Base-by-base conservation (phyloP, 2,329 filamentous ascomycete genomes). In the Colletotrichum somersetense region DNA sequence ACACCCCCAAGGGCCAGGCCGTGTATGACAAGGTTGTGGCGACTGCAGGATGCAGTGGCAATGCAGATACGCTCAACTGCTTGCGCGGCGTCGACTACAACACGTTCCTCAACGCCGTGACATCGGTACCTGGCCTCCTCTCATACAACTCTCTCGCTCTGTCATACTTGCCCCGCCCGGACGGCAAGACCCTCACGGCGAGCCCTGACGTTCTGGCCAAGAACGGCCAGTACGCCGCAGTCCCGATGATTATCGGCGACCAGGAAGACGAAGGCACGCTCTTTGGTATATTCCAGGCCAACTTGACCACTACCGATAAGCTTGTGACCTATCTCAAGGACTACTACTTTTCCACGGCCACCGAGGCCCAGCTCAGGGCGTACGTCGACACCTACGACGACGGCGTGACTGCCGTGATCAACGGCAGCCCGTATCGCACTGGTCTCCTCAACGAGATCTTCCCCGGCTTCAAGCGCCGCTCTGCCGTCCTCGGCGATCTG, bases 231-330 rank as follows among this genome's bases (percentile, higher is more conserved):
- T 91, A 89, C 73, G 85, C 88, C 35, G 83, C 75, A 0, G 87
- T 92, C 0, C 90, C 91, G 4, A 86, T 91, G 77, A 91, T 92
- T 66, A 82, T 89, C 40, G 90, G 91, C 52, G 85, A 90, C 76
- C 87, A 90, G 79, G 89, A 92, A 82, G 90, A 92, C 76, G 91
- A 92, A 77, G 89, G 89, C 10, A 91, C 90, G 0, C 78, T 92
- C 5, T 92, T 92, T 77, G 84, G 88, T 7, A 82, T 92, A 20
- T 85, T 87, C 75, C 88, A 89, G 65, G 76, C 79, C 35, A 91
- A 91, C 76, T 82, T 92, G 53, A 89, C 85, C 18, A 91, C 86
- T 2, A 87, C 82, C 1, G 81, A 80, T 0, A 79, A 89, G 4
- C 71, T 92, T 0, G 63, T 73, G 14, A 5, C 46, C 5, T 73